A percentile compares a stretch with the other conserved stretches of the same genome.
phyloP scores from a whole-genome alignment of 2,329 filamentous ascomycete genomes.

The Macrophomina pseudophaseolina region DNA sequence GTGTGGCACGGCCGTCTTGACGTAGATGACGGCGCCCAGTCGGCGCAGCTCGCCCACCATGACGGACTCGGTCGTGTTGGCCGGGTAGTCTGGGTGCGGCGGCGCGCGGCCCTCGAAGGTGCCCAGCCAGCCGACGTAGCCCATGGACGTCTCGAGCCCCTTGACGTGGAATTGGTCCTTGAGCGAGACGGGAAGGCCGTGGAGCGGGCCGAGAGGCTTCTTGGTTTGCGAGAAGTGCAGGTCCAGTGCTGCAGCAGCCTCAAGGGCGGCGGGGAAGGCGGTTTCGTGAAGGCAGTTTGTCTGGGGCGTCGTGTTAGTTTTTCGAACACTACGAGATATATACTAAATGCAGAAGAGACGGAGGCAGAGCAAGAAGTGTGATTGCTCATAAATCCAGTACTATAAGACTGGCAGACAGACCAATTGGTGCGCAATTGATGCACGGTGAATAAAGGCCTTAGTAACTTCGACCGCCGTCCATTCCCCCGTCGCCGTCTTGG shows the following conservation, averaged over 20 bases:
- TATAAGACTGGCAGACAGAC: constrained; percentile 30
- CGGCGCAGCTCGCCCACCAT: constrained; percentile 61
- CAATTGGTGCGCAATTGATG: constrained; percentile 59
- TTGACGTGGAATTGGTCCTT: constrained; percentile 58
- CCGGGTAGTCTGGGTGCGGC: constrained; percentile 55
- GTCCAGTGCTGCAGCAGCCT: constrained; percentile 49
- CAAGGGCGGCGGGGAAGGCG: constrained; percentile 54
- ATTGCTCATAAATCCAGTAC: too few relatives aligned
- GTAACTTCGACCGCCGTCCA: constrained; percentile 64
- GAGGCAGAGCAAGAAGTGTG: too few relatives aligned
- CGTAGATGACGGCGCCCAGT: constrained; percentile 61
- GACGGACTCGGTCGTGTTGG: constrained; percentile 59
- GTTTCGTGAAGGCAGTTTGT: constrained; percentile 52
- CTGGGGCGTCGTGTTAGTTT: constrained; percentile 27
- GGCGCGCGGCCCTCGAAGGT: constrained; percentile 62
- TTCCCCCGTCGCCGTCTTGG: constrained; percentile 57
- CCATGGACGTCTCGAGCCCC: constrained; percentile 57
- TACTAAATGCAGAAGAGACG: too few relatives aligned
- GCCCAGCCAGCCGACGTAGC: constrained; percentile 70
- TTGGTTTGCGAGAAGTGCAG: constrained; percentile 42
- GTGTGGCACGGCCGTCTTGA: constrained; percentile 62
- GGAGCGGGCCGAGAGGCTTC: constrained; percentile 51
- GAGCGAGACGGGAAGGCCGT: constrained; percentile 54
- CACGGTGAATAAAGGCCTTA: constrained; percentile 62
- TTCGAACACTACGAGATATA: too few relatives aligned